phyloP scores from a whole-genome alignment of 371 early-diverging fungal genomes.

The Apophysomyces sp. region DNA sequence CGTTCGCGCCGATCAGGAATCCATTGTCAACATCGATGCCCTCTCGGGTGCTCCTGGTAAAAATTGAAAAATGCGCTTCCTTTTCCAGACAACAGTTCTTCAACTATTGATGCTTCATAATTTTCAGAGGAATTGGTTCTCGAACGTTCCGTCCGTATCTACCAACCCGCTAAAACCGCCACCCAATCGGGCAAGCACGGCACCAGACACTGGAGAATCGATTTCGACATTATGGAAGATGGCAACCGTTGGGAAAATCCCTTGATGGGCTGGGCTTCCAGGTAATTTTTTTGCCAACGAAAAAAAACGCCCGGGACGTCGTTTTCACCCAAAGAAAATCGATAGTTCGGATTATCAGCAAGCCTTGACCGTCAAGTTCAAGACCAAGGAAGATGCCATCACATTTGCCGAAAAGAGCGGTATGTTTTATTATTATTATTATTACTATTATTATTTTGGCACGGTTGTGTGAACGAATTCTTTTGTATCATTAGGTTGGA shows the following conservation, averaged over 20 bases:
- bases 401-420: constrained; percentile 94
- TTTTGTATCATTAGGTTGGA: constrained; percentile 57
- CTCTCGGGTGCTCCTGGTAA: constrained; percentile 54
- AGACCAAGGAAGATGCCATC: constrained; percentile 86
- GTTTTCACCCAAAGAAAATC: background rate
- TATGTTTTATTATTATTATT: constrained; percentile 12
- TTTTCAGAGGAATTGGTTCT: constrained; percentile 44
- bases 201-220: constrained; percentile 84
- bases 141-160: constrained; percentile 86
- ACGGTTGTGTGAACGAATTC: background rate
- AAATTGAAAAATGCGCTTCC: background rate
- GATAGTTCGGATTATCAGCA: constrained; percentile 83
- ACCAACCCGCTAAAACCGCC: constrained; percentile 78
- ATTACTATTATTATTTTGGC: background rate
- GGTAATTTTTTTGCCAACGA: constrained; percentile 44
- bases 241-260: constrained; percentile 91
- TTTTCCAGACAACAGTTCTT: background rate
- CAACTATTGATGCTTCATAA: background rate
- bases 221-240: constrained; percentile 71
- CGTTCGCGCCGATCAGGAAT: constrained; percentile 25
- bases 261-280: constrained; percentile 93
- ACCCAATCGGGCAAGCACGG: constrained; percentile 84
- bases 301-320: background rate
- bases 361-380: constrained; percentile 83
- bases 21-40: constrained; percentile 29